phyloP scores from a whole-genome alignment of 2,329 filamentous ascomycete species.

The Penicillium vulpinum region DNA sequence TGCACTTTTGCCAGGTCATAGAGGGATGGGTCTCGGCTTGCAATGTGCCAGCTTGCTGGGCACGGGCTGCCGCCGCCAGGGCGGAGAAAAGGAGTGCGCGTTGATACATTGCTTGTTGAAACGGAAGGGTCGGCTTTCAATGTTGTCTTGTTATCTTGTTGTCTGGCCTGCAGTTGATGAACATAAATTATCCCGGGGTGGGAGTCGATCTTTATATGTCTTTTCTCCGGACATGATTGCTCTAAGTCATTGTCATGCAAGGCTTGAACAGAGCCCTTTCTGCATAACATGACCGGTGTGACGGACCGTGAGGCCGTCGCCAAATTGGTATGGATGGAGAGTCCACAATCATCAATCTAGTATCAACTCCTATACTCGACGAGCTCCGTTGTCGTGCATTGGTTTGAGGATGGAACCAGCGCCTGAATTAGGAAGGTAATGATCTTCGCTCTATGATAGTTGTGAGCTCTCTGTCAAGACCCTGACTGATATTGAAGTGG shows the following conservation, averaged over 20 bases:
- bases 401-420: conserved; percentile 16
- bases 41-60: conserved; percentile 37
- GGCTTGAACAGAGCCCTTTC: conserved; percentile 4
- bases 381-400: conserved; percentile 13
- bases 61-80: conserved; percentile 25
- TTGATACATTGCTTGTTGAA: conserved; percentile 29
- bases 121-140: conserved; percentile 8
- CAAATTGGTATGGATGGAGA: conserved; percentile 13
- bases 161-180: conserved; percentile 31
- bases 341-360: conserved; percentile 10
- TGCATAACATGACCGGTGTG: conserved; percentile 5
- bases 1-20: conserved; percentile 57
- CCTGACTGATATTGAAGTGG: conserved; percentile 5
- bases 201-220: conserved; percentile 24
- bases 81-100: conserved; percentile 33
- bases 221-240: background rate
- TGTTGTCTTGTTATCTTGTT: conserved; percentile 8
- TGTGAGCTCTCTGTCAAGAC: conserved; percentile 1
- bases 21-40: conserved; percentile 48
- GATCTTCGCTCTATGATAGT: conserved; percentile 13
- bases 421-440: conserved; percentile 17
- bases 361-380: conserved; percentile 15
- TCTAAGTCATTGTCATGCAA: conserved; percentile 1
- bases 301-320: conserved; percentile 21
- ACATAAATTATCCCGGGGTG: conserved; percentile 2